Evolutionary conservation across 208 protist species (phyloP), one percentile per base, ranked within the genome.

Genomic region (Acanthamoeba culbertsoni): DNA sequence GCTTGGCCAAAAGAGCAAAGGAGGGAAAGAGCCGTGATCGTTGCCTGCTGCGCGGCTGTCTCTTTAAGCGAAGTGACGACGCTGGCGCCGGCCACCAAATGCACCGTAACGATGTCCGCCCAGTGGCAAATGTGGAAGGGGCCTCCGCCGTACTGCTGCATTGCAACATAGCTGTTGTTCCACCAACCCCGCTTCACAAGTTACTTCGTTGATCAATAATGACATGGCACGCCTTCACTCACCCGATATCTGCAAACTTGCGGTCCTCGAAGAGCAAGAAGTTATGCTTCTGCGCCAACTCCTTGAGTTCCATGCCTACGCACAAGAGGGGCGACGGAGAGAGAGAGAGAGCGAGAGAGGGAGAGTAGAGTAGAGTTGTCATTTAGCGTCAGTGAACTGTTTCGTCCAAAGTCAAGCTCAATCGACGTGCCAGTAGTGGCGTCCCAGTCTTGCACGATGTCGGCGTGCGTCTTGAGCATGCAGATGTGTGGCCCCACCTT

Each of bases 191-290:
- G 26, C 23, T 20, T 48, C 37, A 82, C 20, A 18, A 31, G 79
- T 12, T n/a, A 90, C 20, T 10, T 62, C 28, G 1, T 31, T 5
- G 31, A 33, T 5, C 37, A 33, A 62, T 95, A 89, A 89, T 93
- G 55, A n/a, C n/a, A 33, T 40, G 59, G 53, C 40, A 90, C 82
- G 0, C 92, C 93, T 51, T 86, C 93, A 16, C 86, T 92, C 28
- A 96, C n/a, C 97, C 98, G 93, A 98, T 98, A 92, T 98, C 98
- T 0, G 98, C 98, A 91, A 98, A 98, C 91, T 98, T 98, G 63
- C 98, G 75, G 75, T 98, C 98, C 94, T 98, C 98, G 94, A 98
- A 98, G 8, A 98, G 97, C 18, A 98, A 62, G 94, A 98, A 98
- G 40, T 97, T 91, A 91, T 98, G 96, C 82, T 98, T 95, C 26